phyloP scores from a whole-genome alignment of 2,329 filamentous ascomycete genomes.

The Claviceps paspali region DNA sequence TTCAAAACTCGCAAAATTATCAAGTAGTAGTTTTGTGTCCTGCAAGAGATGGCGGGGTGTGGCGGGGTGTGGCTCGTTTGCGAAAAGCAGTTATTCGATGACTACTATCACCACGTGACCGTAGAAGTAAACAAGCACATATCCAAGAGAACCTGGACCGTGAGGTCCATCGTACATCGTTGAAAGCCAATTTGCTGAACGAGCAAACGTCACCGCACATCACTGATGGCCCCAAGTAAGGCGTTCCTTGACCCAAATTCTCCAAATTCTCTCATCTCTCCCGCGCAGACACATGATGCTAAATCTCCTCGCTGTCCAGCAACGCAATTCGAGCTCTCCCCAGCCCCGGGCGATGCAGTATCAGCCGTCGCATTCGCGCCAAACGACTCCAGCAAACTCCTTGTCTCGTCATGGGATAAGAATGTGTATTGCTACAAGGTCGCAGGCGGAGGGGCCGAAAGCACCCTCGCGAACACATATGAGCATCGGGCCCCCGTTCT shows the following conservation, averaged over 20 bases:
- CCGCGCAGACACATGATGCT: neutral
- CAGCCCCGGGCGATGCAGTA: slow-evolving; percentile 74
- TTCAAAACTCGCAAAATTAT: too few relatives aligned
- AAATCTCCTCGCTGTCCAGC: slow-evolving; percentile 21
- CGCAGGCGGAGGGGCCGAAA: slow-evolving; percentile 38
- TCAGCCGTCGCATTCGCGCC: slow-evolving; percentile 79
- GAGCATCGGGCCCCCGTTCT: slow-evolving; percentile 76
- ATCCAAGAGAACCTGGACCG: slow-evolving; percentile 2
- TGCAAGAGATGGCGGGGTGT: slow-evolving; percentile 25
- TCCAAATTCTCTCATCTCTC: neutral
- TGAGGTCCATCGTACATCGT: neutral
- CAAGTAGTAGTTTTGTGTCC: too few relatives aligned
- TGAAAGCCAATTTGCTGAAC: neutral
- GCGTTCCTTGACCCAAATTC: too few relatives aligned
- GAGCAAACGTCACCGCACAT: neutral
- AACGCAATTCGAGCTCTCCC: slow-evolving; percentile 68
- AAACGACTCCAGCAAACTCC: slow-evolving; percentile 53
- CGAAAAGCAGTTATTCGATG: too few relatives aligned
- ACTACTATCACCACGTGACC: slow-evolving; percentile 21
- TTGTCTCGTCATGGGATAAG: slow-evolving; percentile 93
- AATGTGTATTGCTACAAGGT: slow-evolving; percentile 82
- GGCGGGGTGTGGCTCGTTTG: slow-evolving; percentile 23
- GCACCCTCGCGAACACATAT: slow-evolving; percentile 50
- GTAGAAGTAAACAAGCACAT: slow-evolving; percentile 21
- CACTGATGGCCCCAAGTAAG: slow-evolving; percentile 27